Evolutionary conservation across 2,329 filamentous ascomycete species (phyloP).

Genomic region (Myriosclerotinia duriaeana): DNA sequence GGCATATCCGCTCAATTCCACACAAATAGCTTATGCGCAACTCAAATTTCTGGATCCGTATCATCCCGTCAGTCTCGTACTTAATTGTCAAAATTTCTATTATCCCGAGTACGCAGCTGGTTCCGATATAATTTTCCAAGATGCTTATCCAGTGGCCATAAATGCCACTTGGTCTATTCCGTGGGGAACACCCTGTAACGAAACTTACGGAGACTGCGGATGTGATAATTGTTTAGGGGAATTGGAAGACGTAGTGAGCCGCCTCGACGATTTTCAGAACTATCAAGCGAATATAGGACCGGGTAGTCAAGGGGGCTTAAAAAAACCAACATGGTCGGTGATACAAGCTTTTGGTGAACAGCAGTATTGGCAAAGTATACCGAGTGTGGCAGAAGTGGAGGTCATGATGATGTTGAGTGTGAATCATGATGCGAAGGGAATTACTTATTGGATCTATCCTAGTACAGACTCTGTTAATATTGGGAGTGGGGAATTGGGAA

Average conservation of each 20-base stretch:
- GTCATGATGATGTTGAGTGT: conserved; percentile 50
- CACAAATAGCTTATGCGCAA: conserved; percentile 45
- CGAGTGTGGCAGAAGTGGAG: conserved; percentile 47
- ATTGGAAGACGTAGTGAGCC: conserved; percentile 47
- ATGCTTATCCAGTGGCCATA: conserved; percentile 51
- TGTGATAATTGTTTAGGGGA: conserved; percentile 49
- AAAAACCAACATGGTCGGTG: conserved; percentile 51
- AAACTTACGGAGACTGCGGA: conserved; percentile 53
- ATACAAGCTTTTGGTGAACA: conserved; percentile 51
- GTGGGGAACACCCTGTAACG: conserved; percentile 50
- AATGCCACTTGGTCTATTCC: conserved; percentile 48
- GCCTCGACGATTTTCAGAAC: conserved; percentile 45
- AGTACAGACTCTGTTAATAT: conserved; percentile 36
- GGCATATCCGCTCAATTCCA: conserved; percentile 46
- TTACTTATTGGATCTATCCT: conserved; percentile 50
- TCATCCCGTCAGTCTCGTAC: conserved; percentile 51
- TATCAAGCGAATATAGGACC: conserved; percentile 44
- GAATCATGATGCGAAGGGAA: conserved; percentile 51
- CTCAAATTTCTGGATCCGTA: conserved; percentile 51
- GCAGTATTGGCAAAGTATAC: conserved; percentile 47
- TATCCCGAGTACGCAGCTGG: conserved; percentile 51
- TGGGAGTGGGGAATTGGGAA: conserved; percentile 44
- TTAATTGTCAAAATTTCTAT: conserved; percentile 55
- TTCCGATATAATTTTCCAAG: conserved; percentile 52
- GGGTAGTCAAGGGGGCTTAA: conserved; percentile 31